phyloP scores from a whole-genome alignment of 192 early-diverging fungal species.

The Backusella sp. region DNA sequence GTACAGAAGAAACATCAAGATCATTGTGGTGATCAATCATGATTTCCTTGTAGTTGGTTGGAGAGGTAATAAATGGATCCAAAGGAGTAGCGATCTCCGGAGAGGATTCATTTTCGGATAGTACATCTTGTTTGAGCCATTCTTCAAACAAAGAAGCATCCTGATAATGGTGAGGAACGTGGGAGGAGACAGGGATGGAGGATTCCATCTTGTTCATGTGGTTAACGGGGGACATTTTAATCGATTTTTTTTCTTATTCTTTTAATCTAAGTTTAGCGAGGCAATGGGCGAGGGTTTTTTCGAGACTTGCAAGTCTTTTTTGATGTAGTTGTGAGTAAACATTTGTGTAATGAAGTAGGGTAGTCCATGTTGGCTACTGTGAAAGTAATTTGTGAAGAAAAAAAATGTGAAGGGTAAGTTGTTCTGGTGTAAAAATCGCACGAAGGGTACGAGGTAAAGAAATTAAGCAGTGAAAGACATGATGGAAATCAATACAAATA shows the following conservation, averaged over 20 bases:
- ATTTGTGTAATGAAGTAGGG: constrained; percentile 18
- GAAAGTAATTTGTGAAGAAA: not conserved
- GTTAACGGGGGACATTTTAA: constrained; percentile 1
- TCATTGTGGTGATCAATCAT: constrained; percentile 4
- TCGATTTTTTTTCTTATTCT: not conserved
- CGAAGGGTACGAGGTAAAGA: constrained; percentile 7
- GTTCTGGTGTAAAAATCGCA: constrained; percentile 6
- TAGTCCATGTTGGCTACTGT: constrained; percentile 28
- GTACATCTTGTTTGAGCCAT: constrained; percentile 46
- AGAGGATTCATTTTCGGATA: constrained; percentile 27
- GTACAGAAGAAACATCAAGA: constrained; percentile 23
- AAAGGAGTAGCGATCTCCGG: constrained; percentile 36
- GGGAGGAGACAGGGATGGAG: not conserved
- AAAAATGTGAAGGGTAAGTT: not conserved
- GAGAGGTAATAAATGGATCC: constrained; percentile 31
- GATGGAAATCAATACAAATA: not conserved
- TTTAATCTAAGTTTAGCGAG: constrained; percentile 6
- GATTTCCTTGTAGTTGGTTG: constrained; percentile 14
- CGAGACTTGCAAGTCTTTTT: constrained; percentile 31
- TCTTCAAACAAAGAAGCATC: constrained; percentile 39
- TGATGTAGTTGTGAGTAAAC: constrained; percentile 18
- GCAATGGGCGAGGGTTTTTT: constrained; percentile 8
- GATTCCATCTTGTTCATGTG: not conserved
- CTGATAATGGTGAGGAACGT: not conserved
- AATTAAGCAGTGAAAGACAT: constrained; percentile 16